phyloP scores from a whole-genome alignment of 192 early-diverging fungal species.

The Pilaira anomala region DNA sequence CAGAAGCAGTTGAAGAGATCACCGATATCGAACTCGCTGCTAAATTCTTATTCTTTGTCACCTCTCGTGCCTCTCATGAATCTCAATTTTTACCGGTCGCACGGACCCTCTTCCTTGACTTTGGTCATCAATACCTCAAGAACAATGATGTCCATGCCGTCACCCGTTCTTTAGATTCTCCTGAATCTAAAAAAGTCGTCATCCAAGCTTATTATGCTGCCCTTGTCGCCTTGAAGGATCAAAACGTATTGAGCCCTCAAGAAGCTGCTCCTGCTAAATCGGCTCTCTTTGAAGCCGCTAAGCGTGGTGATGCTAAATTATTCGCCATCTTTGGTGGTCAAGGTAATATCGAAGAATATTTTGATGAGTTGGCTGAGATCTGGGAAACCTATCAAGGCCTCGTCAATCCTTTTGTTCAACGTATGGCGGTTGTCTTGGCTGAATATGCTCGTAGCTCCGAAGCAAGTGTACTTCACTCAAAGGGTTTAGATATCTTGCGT shows the following conservation, averaged over 20 bases:
- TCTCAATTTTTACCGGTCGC: slow-evolving; percentile 68
- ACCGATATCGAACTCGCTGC: slow-evolving; percentile 70
- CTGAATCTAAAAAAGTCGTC: slow-evolving; percentile 56
- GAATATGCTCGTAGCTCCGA: slow-evolving; percentile 58
- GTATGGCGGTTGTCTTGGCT: slow-evolving; percentile 66
- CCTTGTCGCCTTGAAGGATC: slow-evolving; percentile 57
- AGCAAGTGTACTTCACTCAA: slow-evolving; percentile 66
- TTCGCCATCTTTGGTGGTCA: slow-evolving; percentile 96
- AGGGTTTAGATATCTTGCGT: slow-evolving; percentile 78
- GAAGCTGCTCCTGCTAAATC: slow-evolving; percentile 46
- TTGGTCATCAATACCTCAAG: slow-evolving; percentile 69
- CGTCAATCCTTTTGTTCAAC: slow-evolving; percentile 70
- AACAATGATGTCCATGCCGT: slow-evolving; percentile 85
- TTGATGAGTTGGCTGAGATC: slow-evolving; percentile 82
- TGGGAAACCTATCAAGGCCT: slow-evolving; percentile 78
- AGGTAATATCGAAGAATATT: slow-evolving; percentile 92
- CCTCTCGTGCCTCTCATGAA: slow-evolving; percentile 34
- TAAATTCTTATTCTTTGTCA: slow-evolving; percentile 68
- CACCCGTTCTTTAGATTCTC: slow-evolving; percentile 46
- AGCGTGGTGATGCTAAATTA: slow-evolving; percentile 54
- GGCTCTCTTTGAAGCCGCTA: slow-evolving; percentile 69
- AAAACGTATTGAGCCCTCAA: slow-evolving; percentile 32
- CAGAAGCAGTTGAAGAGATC: slow-evolving; percentile 53
- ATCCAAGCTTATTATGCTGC: slow-evolving; percentile 80
- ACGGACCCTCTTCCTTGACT: slow-evolving; percentile 69